Conservation (phyloP, 1,284 basidiomycete genomes). For the Sporisorium scitamineum region DNA sequence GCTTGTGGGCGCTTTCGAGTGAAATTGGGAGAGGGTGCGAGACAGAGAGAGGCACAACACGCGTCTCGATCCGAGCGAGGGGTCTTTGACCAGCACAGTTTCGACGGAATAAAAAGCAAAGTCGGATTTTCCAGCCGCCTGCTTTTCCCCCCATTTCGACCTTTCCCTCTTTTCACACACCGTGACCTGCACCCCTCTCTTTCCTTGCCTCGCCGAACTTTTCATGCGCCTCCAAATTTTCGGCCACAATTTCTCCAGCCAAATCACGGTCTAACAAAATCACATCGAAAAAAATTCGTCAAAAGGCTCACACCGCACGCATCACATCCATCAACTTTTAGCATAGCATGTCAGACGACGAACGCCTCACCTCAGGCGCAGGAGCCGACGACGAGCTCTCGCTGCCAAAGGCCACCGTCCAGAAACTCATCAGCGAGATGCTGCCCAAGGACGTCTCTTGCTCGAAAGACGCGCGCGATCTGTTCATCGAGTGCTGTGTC, state of each 20-base stretch:
- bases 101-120: conserved; percentile 38
- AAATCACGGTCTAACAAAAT: neutral
- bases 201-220: neutral
- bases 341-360: conserved; percentile 82
- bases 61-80: neutral
- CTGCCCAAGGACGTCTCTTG: conserved; percentile 89
- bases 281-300: neutral
- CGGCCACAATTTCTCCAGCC: neutral
- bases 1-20: neutral
- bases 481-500: conserved; percentile 98
- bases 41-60: neutral
- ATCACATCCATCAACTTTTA: neutral
- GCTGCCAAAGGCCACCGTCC: conserved; percentile 94
- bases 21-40: neutral
- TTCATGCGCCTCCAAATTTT: neutral
- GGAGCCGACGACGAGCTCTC: conserved; percentile 87
- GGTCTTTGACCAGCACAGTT: neutral
- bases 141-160: neutral
- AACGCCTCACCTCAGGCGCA: conserved; percentile 75
- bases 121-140: conserved; percentile 4
- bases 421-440: conserved; percentile 94
- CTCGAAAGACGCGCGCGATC: conserved; percentile 93
- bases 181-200: neutral
- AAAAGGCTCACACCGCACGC: neutral
- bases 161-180: neutral